Percentiles rank a stretch among this genome's conserved stretches.
Conservation (phyloP, 2,329 filamentous ascomycete genomes). For the Bretziella fagacearum region DNA sequence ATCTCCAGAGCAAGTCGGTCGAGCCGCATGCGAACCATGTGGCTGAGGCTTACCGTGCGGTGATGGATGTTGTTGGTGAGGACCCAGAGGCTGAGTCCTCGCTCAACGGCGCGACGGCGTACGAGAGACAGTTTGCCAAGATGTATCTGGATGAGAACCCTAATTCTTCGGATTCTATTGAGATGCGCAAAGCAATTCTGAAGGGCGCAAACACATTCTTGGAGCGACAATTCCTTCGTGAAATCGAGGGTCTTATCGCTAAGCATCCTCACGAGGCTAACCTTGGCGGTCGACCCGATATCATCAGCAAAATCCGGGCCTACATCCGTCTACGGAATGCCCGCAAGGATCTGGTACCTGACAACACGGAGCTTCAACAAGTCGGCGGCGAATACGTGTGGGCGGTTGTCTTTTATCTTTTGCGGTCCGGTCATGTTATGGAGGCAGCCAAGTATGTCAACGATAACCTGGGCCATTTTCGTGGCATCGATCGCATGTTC, state of each 20-base stretch:
- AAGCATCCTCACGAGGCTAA: constrained; percentile 80
- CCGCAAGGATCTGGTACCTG: constrained; percentile 68
- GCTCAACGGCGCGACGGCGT: constrained; percentile 46
- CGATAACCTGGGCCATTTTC: constrained; percentile 62
- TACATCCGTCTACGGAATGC: constrained; percentile 69
- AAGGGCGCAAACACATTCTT: constrained; percentile 63
- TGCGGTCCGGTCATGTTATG: constrained; percentile 66
- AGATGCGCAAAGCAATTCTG: constrained; percentile 63
- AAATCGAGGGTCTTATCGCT: constrained; percentile 59
- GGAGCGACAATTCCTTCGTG: constrained; percentile 62
- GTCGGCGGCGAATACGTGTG: constrained; percentile 74
- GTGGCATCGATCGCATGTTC: constrained; percentile 81
- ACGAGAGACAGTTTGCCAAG: constrained; percentile 57
- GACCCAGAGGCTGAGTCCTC: constrained; percentile 40
- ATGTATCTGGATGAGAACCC: constrained; percentile 62
- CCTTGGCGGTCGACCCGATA: constrained; percentile 73
- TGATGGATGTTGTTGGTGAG: constrained; percentile 66
- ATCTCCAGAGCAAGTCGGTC: constrained; percentile 52
- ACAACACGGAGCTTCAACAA: constrained; percentile 64
- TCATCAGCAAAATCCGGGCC: constrained; percentile 78
- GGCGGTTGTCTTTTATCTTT: constrained; percentile 83
- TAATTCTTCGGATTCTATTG: constrained; percentile 44
- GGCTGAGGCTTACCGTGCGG: constrained; percentile 64
- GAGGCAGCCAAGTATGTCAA: constrained; percentile 81
- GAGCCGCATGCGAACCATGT: constrained; percentile 59